Conservation (phyloP, 176 grass and related monocot genomes). For the Lolium perenne region DNA sequence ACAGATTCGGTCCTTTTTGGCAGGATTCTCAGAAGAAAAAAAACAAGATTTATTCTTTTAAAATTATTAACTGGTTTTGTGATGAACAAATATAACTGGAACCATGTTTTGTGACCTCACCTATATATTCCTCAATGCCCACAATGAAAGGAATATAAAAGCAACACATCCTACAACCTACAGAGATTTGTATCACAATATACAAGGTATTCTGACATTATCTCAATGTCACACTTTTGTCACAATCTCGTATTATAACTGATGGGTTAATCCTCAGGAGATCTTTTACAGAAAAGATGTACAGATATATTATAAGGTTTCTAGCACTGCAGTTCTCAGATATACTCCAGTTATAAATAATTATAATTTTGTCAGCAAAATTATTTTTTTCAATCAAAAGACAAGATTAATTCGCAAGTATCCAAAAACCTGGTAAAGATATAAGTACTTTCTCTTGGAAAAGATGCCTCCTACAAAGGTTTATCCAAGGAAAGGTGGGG, state of each 20-base stretch:
- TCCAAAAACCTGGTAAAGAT: not conserved
- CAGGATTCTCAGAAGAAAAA: not conserved
- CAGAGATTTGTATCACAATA: not conserved
- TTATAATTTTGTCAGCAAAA: not conserved
- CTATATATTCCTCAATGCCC: not conserved
- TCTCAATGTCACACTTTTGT: not conserved
- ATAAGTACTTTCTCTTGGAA: not conserved
- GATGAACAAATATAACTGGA: not conserved
- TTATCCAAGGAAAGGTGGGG: not conserved
- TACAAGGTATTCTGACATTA: not conserved
- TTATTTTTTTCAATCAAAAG: not conserved
- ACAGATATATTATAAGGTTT: not conserved
- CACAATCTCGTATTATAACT: constrained; percentile 11
- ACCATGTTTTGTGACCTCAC: not conserved
- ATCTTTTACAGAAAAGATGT: not conserved
- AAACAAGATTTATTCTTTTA: not conserved
- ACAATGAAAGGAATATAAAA: not conserved
- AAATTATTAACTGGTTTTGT: not conserved
- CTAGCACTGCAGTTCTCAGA: not conserved
- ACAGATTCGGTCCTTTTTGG: not conserved
- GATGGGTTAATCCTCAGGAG: not conserved
- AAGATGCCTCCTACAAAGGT: not conserved
- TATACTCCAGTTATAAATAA: not conserved
- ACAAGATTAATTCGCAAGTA: not conserved
- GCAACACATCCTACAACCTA: not conserved